Evolutionary conservation across 495 filamentous ascomycete genomes (phyloP).

Genomic region (Tuber brumale): DNA sequence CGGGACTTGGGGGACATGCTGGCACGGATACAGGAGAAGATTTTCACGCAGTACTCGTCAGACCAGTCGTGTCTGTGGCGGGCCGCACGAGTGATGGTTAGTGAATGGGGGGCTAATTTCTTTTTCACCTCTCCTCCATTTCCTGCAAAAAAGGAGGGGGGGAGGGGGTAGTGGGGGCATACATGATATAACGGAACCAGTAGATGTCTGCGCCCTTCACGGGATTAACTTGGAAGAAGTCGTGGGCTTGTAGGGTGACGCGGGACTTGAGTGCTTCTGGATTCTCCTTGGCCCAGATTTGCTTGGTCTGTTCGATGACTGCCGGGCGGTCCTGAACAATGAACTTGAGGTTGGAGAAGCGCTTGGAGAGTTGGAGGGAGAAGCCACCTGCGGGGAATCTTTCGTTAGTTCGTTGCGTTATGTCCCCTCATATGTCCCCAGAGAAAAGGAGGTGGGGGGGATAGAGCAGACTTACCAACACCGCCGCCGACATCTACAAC

Average conservation of each 20-base stretch:
- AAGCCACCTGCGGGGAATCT: conserved; percentile 37
- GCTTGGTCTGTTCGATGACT: conserved; percentile 40
- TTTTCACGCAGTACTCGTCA: conserved; percentile 45
- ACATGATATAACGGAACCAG: conserved; percentile 45
- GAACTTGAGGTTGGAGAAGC: conserved; percentile 43
- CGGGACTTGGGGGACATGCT: conserved; percentile 41
- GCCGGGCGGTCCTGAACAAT: conserved; percentile 45
- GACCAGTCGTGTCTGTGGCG: conserved; percentile 43
- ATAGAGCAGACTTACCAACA: conserved; percentile 33
- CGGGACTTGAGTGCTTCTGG: conserved; percentile 38
- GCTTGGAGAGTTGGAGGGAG: conserved; percentile 37
- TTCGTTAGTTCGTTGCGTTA: conserved; percentile 3
- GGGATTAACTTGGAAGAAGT: conserved; percentile 46
- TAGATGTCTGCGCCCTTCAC: conserved; percentile 45
- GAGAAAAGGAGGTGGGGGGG: background rate
- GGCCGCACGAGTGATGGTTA: background rate
- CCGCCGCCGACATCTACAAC: conserved; percentile 47
- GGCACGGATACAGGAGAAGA: conserved; percentile 38
- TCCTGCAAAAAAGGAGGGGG: background rate
- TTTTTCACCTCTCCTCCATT: background rate
- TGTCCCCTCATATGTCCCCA: background rate
- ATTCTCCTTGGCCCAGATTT: conserved; percentile 39
- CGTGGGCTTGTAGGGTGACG: conserved; percentile 44
- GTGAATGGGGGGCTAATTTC: background rate
- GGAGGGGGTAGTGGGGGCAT: background rate